Percentiles rank a stretch among this genome's conserved stretches.
These are phyloP conservation scores for Fusarium paranaense DNA, from an alignment of 2,329 filamentous ascomycete genomes.

Conservation along the genomic window DNA sequence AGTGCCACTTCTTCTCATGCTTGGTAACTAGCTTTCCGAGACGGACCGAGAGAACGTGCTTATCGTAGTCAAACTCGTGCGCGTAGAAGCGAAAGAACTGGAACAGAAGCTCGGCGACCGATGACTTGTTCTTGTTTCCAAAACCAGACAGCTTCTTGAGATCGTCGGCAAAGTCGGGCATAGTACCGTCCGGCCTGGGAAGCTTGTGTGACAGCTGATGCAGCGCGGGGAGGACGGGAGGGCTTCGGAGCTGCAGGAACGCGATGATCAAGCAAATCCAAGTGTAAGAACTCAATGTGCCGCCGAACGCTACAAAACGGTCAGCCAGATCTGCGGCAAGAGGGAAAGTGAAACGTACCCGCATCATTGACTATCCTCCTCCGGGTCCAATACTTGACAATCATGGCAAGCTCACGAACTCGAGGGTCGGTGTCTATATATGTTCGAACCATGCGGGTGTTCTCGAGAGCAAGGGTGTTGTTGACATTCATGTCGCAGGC, in stretches of 20 bases:
- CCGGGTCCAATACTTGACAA: conserved; percentile 97
- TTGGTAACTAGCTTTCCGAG: conserved; percentile 83
- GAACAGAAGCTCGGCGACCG: conserved; percentile 87
- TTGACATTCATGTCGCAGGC: conserved; percentile 99
- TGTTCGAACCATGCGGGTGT: conserved; percentile 97
- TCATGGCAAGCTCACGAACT: conserved; percentile 93
- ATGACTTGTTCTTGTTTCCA: conserved; percentile 83
- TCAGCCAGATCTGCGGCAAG: conserved; percentile 28
- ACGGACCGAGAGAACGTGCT: conserved; percentile 84
- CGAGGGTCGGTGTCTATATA: conserved; percentile 95
- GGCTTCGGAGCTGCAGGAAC: conserved; percentile 88
- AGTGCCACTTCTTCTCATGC: conserved; percentile 88
- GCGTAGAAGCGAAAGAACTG: conserved; percentile 96
- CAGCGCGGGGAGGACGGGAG: conserved; percentile 85
- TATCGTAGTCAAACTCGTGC: conserved; percentile 91
- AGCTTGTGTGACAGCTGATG: conserved; percentile 71
- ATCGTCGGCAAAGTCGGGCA: conserved; percentile 89
- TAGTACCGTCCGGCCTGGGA: conserved; percentile 71
- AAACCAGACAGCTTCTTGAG: conserved; percentile 78
- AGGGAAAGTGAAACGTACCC: conserved; percentile 68
- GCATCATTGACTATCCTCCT: conserved; percentile 94
- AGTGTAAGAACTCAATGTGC: conserved; percentile 96
- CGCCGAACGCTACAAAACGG: conserved; percentile 77
- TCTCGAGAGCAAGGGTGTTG: conserved; percentile 93
- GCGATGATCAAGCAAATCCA: conserved; percentile 99